Evolutionary conservation across 192 early-diverging fungal genomes (phyloP), one percentile per base, ranked within the genome.

Genomic region (Geranomyces variabilis): DNA sequence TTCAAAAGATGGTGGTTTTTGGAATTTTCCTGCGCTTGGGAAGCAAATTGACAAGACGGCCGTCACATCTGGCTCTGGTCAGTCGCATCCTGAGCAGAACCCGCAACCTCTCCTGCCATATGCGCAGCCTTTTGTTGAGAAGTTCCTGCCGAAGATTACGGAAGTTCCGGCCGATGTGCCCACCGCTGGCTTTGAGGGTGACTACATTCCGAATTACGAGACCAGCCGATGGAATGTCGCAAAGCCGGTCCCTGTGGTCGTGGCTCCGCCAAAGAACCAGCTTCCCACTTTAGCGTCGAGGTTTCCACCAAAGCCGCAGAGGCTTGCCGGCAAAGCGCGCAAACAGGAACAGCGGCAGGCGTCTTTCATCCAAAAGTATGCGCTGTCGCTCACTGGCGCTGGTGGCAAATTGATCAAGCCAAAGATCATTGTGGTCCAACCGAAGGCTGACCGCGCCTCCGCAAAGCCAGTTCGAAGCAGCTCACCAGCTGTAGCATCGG

Each of bases 361-460:
- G 14, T 28, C 1, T 12, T 71, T 48, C 17, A 71, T 71, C 22
- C 60, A 62, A 30, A 49, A 63, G 14, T 73, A 73, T 56, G 71
- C 71, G 9, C 41, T 15, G 3, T 66, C 63, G 29, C 41, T 73
- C 31, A 73, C 71, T 14, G 71, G 71, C 5, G 71, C 63, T 55
- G 34, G 41, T 44, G 71, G 71, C 14, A 22, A 33, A 14, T n/a
- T 73, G 22, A 33, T 73, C n/a, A 55, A 56, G 28, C 71, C 63
- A 0, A 65, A 57, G 24, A 66, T 56, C 12, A 57, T 73, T 29
- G 53, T 66, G 30, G 57, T 70, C 3, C 66, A 68, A 7, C 47
- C 66, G 5, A 49, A 68, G 29, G 24, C 26, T n/a, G 33, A 66
- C 43, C 49, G 29, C 15, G 3, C 58, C 6, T 60, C 58, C 2